Evolutionary conservation across 2,329 filamentous ascomycete species (phyloP), one percentile per base, ranked within the genome.

Genomic region (Aspergillus unguis): DNA sequence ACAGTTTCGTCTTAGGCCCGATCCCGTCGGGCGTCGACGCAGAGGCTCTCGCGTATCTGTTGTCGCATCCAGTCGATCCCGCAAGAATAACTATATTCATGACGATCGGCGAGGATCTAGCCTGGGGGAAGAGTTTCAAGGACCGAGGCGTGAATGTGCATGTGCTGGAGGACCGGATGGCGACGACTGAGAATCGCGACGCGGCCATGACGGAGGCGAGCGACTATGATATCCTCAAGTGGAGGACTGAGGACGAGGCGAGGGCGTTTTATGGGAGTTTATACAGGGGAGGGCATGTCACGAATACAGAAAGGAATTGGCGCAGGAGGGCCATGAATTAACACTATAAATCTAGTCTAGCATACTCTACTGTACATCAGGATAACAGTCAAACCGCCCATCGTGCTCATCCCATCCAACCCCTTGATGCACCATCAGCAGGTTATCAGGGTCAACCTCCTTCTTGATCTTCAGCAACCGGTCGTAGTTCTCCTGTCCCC

Each of bases 301-400:
- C 63, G n/a, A 71, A 69, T 57, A 72, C 68, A 5, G 68, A 71
- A 58, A 57, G 64, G 53, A 71, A 70, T 57, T 67, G 67, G 63
- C 56, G 64, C 49, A 62, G 67, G 40, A 55, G 67, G 25, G 17
- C 17, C 1, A 17, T 17, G 17, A 17, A 17, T 17, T 17, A 17
- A 17, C 17, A 17, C 17, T 17, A 17, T 17, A 17, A 17, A 17
- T 17, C 17, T n/a, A n/a, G n/a, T n/a, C n/a, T n/a, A n/a, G n/a
- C n/a, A n/a, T n/a, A n/a, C n/a, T n/a, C n/a, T 32, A 32, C 31
- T 38, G n/a, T 35, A 57, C 36, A 36, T 53, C 51, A 6, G 54
- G 57, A 44, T 53, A 57, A 28, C 57, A 59, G 5, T 28, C 9
- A 29, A 41, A 59, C 29, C 54, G 26, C 8, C 29, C 44, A 38